Evolutionary conservation across 805 yeast species (phyloP), one percentile per base, ranked within the genome.

Genomic region (Blastobotrys attinorum): DNA sequence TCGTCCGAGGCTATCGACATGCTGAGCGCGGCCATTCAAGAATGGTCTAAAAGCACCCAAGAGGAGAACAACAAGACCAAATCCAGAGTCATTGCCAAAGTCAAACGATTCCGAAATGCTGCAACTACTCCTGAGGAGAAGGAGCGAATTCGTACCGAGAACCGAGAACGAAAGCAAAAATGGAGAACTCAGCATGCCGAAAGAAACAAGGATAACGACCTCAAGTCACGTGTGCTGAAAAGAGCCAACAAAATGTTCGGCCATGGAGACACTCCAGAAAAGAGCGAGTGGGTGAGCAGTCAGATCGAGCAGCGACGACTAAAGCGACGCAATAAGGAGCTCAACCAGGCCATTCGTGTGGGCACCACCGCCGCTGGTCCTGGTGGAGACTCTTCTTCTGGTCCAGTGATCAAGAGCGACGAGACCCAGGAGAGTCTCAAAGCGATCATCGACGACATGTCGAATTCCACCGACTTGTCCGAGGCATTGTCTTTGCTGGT

Each of bases 201-300:
- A 47, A 71, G 92, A 51, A 89, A 89, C 61, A 81, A 85, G 65
- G 96, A 88, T 60, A 82, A 86, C 55, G 97, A 90, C 58, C 67
- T 90, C 43, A 71, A 95, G 42, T 77, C 84, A 0, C 69, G 97
- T 44, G 80, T 90, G 17, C 72, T 75, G 50, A 81, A 81, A 51
- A 69, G 92, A 33, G 96, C 97, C 0, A 68, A 65, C 31, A 64
- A 63, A 16, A 63, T 81, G 52, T 88, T 77, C 64, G 92, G 95
- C 1, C 73, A 69, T 7, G 69, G 63, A 0, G 78, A 76, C 4
- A 63, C 81, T 8, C 77, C 72, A 37, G 74, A 76, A 49, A 70
- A 69, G 43, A 59, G 62, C 34, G 66, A 71, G 33, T 90, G 97
- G 97, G 72, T 85, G 29, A 81, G 79, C 31, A 67, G 69, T 2